phyloP scores from a whole-genome alignment of 1,284 basidiomycete genomes.

The Earliella scabrosa region DNA sequence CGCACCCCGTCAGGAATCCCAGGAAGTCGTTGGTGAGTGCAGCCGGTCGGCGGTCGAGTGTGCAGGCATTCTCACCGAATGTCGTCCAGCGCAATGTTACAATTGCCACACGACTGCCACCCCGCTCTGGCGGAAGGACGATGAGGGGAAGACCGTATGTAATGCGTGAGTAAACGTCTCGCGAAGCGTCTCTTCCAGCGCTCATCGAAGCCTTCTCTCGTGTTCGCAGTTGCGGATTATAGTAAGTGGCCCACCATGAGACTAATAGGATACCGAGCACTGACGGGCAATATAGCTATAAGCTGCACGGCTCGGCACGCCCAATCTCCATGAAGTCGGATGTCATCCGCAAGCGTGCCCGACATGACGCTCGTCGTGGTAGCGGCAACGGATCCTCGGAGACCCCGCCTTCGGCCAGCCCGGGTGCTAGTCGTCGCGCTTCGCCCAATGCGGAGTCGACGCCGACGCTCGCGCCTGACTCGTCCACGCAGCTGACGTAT shows the following conservation, averaged over 20 bases:
- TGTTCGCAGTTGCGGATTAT: slow-evolving; percentile 48
- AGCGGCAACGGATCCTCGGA: slow-evolving; percentile 48
- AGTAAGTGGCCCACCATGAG: slow-evolving; percentile 44
- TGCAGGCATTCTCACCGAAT: slow-evolving; percentile 28
- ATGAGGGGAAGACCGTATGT: slow-evolving; percentile 90
- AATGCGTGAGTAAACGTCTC: slow-evolving; percentile 68
- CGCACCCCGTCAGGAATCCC: slow-evolving; percentile 56
- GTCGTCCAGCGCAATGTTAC: slow-evolving; percentile 73
- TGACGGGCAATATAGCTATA: slow-evolving; percentile 52
- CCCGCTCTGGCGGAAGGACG: slow-evolving; percentile 90
- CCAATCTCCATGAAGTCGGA: slow-evolving; percentile 89
- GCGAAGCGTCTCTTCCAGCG: slow-evolving; percentile 12
- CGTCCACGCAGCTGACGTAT: slow-evolving; percentile 57
- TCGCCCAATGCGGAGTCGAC: slow-evolving; percentile 64
- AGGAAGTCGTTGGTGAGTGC: slow-evolving; percentile 41
- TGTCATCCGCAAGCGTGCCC: slow-evolving; percentile 80
- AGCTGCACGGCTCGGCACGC: slow-evolving; percentile 78
- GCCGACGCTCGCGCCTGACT: slow-evolving; percentile 68
- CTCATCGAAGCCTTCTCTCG: slow-evolving; percentile 22
- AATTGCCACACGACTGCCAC: slow-evolving; percentile 91
- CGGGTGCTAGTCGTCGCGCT: slow-evolving; percentile 71
- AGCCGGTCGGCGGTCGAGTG: slow-evolving; percentile 1
- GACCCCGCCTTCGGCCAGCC: slow-evolving; percentile 67
- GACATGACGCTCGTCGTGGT: slow-evolving; percentile 68
- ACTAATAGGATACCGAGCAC: slow-evolving; percentile 15